Conservation (phyloP, 1,284 basidiomycete genomes). For the Coniophora puteana region DNA sequence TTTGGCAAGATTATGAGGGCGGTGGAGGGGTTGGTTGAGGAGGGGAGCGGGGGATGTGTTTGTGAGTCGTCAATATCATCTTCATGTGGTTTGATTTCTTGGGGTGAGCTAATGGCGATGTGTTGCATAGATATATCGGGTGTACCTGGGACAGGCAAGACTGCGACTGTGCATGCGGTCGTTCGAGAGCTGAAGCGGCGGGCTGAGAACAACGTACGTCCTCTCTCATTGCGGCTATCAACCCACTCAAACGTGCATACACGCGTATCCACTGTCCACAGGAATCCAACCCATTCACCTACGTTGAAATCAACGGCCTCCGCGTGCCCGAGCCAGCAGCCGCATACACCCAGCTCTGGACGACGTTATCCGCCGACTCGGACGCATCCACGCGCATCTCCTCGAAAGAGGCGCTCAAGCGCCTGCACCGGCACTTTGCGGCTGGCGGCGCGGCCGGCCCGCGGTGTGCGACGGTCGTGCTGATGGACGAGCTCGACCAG, state of each 20-base stretch:
- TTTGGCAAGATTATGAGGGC: slow-evolving; percentile 75
- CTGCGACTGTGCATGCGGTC: slow-evolving; percentile 93
- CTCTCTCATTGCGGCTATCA: not conserved
- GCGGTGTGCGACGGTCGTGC: slow-evolving; percentile 69
- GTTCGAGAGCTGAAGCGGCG: slow-evolving; percentile 85
- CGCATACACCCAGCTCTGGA: slow-evolving; percentile 89
- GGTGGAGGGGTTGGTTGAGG: slow-evolving; percentile 86
- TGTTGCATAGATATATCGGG: slow-evolving; percentile 81
- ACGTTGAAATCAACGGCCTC: slow-evolving; percentile 98
- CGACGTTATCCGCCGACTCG: slow-evolving; percentile 63
- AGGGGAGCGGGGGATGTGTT: slow-evolving; percentile 92
- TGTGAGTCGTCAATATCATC: slow-evolving; percentile 64
- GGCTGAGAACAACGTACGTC: slow-evolving; percentile 72
- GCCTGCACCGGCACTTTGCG: slow-evolving; percentile 61
- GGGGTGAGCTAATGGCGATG: not conserved
- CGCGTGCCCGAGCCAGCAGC: slow-evolving; percentile 86
- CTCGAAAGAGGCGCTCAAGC: slow-evolving; percentile 69
- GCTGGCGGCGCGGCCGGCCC: slow-evolving; percentile 54
- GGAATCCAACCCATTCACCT: slow-evolving; percentile 93
- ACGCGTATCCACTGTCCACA: slow-evolving; percentile 26
- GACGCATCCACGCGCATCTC: slow-evolving; percentile 64
- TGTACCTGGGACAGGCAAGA: slow-evolving; percentile 98
- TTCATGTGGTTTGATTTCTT: slow-evolving; percentile 3
- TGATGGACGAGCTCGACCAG: slow-evolving; percentile 99
- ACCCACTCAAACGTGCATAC: not conserved